A percentile compares a stretch with the other conserved stretches of the same genome.
phyloP scores from a whole-genome alignment of 2,329 filamentous ascomycete genomes.

The Niveomyces coronatus region DNA sequence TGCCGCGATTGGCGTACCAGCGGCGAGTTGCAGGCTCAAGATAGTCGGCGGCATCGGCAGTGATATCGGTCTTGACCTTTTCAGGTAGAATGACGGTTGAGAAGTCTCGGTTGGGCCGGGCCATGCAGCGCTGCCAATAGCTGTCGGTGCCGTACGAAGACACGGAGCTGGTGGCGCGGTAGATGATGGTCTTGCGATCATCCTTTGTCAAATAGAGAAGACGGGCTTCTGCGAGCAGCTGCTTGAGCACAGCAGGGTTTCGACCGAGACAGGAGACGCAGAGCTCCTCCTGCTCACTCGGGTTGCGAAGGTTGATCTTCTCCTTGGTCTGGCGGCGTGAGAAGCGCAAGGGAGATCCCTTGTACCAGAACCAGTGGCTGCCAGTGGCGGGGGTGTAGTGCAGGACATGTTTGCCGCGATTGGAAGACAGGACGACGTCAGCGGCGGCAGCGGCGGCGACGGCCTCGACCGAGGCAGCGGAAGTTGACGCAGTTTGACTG shows the following conservation, averaged over 20 bases:
- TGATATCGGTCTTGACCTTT: conserved; percentile 45
- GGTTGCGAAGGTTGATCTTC: conserved; percentile 25
- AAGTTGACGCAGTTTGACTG: conserved; percentile 22
- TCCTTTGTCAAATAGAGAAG: conserved; percentile 45
- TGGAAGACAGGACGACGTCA: neutral
- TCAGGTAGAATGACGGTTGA: conserved; percentile 57
- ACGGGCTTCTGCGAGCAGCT: conserved; percentile 50
- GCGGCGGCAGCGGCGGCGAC: neutral
- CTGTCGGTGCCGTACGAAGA: conserved; percentile 28
- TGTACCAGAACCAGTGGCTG: conserved; percentile 59
- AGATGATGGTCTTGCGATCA: conserved; percentile 53
- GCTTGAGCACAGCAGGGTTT: conserved; percentile 49
- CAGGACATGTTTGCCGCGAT: conserved; percentile 34
- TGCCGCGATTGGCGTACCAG: conserved; percentile 80
- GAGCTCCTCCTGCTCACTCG: conserved; percentile 48
- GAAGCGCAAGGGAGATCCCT: conserved; percentile 46
- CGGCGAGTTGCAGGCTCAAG: conserved; percentile 50
- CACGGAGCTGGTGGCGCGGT: conserved; percentile 41
- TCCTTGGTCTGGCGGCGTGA: conserved; percentile 39
- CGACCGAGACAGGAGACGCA: conserved; percentile 52
- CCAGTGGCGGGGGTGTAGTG: conserved; percentile 59
- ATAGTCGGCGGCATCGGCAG: conserved; percentile 53
- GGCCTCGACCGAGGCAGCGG: no score
- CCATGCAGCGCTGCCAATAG: conserved; percentile 52
- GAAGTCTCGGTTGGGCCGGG: conserved; percentile 48